A percentile compares a stretch with the other conserved stretches of the same genome.
Conservation (phyloP, 306 rosid genomes). For the Citrullus amarus region DNA sequence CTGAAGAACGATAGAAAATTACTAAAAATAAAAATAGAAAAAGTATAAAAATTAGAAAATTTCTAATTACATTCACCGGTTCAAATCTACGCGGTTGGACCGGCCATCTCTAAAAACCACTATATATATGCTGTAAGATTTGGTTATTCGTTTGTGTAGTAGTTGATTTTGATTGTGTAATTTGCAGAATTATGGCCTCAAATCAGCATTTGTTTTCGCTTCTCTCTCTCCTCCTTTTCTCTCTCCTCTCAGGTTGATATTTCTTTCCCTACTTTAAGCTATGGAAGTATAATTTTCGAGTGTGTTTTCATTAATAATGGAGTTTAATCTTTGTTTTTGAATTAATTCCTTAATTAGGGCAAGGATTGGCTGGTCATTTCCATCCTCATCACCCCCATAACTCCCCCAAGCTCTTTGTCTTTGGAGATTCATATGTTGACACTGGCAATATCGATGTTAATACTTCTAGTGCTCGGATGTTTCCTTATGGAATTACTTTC, state of each 20-base stretch:
- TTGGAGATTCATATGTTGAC: slow-evolving; percentile 37
- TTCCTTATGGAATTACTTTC: slow-evolving; percentile 36
- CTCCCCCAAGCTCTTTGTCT: slow-evolving; percentile 26
- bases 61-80: not conserved
- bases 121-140: not conserved
- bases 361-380: not conserved
- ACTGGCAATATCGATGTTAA: slow-evolving; percentile 25
- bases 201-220: not conserved
- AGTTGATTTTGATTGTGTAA: too few species aligned
- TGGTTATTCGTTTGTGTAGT: too few species aligned
- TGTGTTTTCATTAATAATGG: too few species aligned
- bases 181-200: not conserved
- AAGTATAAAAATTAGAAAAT: not conserved
- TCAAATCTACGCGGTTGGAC: not conserved
- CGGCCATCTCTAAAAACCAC: not conserved
- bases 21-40: too few species aligned
- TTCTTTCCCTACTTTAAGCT: not conserved
- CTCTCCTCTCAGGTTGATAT: slow-evolving; percentile 10
- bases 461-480: not conserved
- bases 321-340: too few species aligned
- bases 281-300: not conserved
- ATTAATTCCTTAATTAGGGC: not conserved
- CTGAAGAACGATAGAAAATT: not conserved
- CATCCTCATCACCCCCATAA: not conserved
- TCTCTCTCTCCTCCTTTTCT: not conserved